A percentile compares a stretch with the other conserved stretches of the same genome.
These are phyloP conservation scores for Nemania abortiva DNA, from an alignment of 2,329 filamentous ascomycete species.

Conservation along the genomic window DNA sequence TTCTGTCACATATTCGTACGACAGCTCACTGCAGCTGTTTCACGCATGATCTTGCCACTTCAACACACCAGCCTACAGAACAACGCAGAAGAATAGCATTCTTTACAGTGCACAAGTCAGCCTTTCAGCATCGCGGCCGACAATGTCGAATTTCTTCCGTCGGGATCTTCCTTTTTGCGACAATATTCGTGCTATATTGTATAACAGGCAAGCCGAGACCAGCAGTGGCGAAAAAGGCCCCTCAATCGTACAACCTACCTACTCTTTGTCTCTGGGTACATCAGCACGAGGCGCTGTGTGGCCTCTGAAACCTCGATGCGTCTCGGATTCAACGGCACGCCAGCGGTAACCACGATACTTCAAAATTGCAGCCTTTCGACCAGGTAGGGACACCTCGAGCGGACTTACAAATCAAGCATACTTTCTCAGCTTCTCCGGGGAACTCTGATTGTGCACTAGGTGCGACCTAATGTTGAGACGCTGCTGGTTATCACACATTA, in stretches of 20 bases:
- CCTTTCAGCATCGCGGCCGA: not conserved
- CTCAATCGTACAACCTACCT: conserved; percentile 2
- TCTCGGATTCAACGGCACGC: conserved; percentile 2
- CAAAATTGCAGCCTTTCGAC: not conserved
- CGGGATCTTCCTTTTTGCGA: not conserved
- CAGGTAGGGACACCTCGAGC: not conserved
- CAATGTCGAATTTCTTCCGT: not conserved
- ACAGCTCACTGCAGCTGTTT: conserved; percentile 7
- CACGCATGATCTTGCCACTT: conserved; percentile 24
- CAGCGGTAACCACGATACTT: not conserved
- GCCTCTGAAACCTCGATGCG: not conserved
- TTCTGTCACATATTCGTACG: conserved; percentile 12
- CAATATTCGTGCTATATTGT: not conserved
- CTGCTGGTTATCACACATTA: not conserved
- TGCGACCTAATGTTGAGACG: conserved; percentile 3
- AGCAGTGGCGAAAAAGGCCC: conserved; percentile 1
- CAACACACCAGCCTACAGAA: not conserved
- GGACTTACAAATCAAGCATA: conserved; percentile 10
- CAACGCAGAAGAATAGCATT: not conserved
- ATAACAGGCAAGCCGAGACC: not conserved
- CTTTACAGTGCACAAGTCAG: not conserved
- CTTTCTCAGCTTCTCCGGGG: not conserved
- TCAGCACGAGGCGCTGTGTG: conserved; percentile 4
- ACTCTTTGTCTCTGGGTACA: not conserved
- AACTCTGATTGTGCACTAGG: conserved; percentile 6